Percentiles rank a stretch among this genome's conserved stretches.
Evolutionary conservation across 2,329 filamentous ascomycete genomes (phyloP).

Genomic region (Diaporthe humulicola): DNA sequence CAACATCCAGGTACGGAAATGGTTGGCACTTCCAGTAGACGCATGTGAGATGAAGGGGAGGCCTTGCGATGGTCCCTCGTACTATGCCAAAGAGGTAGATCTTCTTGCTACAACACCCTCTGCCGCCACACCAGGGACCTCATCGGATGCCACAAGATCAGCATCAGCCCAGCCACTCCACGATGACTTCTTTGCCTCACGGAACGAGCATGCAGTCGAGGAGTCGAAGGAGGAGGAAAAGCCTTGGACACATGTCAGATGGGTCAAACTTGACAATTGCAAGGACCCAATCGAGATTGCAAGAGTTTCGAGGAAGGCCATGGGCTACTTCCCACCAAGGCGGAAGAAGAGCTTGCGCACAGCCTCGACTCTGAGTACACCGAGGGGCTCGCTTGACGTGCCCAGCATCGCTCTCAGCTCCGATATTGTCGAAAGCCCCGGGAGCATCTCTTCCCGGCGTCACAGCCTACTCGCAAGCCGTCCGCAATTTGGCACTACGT

Average conservation of each 20-base stretch:
- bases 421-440: constrained; percentile 50
- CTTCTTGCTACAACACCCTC: constrained; percentile 65
- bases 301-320: constrained; percentile 81
- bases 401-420: constrained; percentile 59
- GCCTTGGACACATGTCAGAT: constrained; percentile 89
- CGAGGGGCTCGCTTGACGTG: constrained; percentile 74
- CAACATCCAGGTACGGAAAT: constrained; percentile 85
- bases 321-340: constrained; percentile 93
- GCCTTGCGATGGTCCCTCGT: constrained; percentile 68
- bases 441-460: constrained; percentile 55
- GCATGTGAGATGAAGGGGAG: constrained; percentile 87
- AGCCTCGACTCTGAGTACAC: constrained; percentile 75
- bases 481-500: constrained; percentile 49
- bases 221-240: constrained; percentile 65
- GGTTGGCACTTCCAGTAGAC: constrained; percentile 88
- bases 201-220: constrained; percentile 50
- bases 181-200: constrained; percentile 58
- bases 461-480: constrained; percentile 57
- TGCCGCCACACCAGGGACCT: constrained; percentile 46
- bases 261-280: constrained; percentile 83
- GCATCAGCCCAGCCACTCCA: constrained; percentile 48
- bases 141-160: constrained; percentile 42
- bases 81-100: constrained; percentile 59
- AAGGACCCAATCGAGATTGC: constrained; percentile 84
- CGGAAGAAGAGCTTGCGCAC: constrained; percentile 85